Evolutionary conservation across 352 stramenopile genomes (phyloP), one percentile per base, ranked within the genome.

Genomic region (Pythium pyrilobum): DNA sequence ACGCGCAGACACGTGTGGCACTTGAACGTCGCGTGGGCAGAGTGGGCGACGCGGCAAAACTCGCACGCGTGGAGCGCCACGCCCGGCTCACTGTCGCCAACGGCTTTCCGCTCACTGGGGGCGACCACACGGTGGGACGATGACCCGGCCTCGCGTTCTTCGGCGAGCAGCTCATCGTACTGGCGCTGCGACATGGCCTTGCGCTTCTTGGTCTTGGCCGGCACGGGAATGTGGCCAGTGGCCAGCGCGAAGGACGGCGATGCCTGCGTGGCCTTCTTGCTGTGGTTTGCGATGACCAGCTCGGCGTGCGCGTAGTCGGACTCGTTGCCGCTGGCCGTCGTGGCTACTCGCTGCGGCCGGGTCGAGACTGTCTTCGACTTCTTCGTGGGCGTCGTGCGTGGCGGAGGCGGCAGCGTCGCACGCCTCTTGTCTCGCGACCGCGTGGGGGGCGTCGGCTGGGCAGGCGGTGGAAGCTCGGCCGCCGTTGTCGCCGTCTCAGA

Each of bases 101-200:
- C 8, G 37, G 16, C 18, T 43, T n/a, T 36, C 43, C 10, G 24
- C 5, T 36, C 24, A 21, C 5, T 52, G 16, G 13, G 23, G 4
- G 28, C 42, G 8, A 28, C 21, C 16, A 7, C 29, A 7, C 28
- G 39, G 39, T 9, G n/a, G n/a, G 39, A 45, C 8, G 39, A 45
- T 15, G 23, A 18, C 5, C 41, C 29, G 5, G 11, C 18, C 4
- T 39, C 43, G 18, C 43, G 43, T 13, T 51, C 24, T 8, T 56
- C 55, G 6, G 15, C 42, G 23, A 62, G 23, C 1, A 62, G 36
- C 20, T 62, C 55, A 3, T 45, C 38, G 6, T 49, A 46, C 25
- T 62, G 55, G 5, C 46, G 55, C 20, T 62, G 5, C 8, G 45
- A 56, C n/a, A 62, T 62, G 18, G 24, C 16, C 20, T 51, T 55